Conservation (phyloP, 768 basidiomycete genomes). For the Coprinopsis strossmayeri region DNA sequence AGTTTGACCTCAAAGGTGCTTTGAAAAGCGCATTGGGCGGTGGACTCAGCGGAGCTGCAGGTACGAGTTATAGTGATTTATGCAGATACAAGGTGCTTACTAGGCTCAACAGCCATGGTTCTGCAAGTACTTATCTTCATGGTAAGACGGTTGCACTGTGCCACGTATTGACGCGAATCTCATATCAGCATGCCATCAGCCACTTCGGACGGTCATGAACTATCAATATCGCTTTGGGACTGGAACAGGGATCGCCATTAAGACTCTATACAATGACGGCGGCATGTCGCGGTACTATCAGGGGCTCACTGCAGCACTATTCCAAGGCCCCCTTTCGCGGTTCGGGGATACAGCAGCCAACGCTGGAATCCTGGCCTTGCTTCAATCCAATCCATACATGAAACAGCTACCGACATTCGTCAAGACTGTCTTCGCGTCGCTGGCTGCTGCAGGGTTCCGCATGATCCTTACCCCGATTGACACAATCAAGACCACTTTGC, state of each 20-base stretch:
- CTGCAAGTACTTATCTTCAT: conserved; percentile 88
- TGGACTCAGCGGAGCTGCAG: conserved; percentile 83
- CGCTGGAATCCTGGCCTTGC: conserved; percentile 81
- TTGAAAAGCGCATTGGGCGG: conserved; percentile 84
- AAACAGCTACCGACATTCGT: conserved; percentile 51
- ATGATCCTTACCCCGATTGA: conserved; percentile 93
- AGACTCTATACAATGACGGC: conserved; percentile 70
- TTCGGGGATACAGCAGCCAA: conserved; percentile 97
- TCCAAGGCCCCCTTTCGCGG: conserved; percentile 79
- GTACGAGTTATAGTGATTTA: conserved; percentile 27
- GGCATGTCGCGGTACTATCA: conserved; percentile 84
- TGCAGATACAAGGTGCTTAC: neutral
- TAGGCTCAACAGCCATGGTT: conserved; percentile 67
- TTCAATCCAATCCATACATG: conserved; percentile 71
- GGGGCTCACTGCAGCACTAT: conserved; percentile 76
- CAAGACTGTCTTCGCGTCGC: conserved; percentile 74
- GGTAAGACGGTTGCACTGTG: conserved; percentile 29
- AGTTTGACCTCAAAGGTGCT: conserved; percentile 80
- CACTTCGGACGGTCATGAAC: conserved; percentile 97
- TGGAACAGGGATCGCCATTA: conserved; percentile 54
- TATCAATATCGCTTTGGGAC: conserved; percentile 92
- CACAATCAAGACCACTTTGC: conserved; percentile 92
- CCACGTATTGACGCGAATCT: neutral
- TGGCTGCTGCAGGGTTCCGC: conserved; percentile 78
- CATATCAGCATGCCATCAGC: conserved; percentile 32